A percentile compares a stretch with the other conserved stretches of the same genome.
Evolutionary conservation across 140 eudicot genomes (phyloP).

Genomic region (Bidens hawaiensis): DNA sequence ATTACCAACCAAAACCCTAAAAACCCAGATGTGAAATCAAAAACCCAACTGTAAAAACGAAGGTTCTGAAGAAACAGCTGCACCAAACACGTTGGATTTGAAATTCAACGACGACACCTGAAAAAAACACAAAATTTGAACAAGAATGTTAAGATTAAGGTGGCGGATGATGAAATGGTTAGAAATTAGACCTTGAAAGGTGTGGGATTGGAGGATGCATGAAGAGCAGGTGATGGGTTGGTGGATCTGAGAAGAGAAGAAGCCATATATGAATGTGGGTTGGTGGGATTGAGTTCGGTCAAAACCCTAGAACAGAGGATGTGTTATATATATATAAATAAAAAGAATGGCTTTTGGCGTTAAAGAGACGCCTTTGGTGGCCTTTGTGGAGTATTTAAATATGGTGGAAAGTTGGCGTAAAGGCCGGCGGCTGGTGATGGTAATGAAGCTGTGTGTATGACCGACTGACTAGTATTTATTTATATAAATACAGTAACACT

Average conservation of each 20-base stretch:
- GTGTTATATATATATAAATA: not conserved
- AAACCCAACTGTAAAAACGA: conserved; percentile 52
- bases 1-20: not conserved
- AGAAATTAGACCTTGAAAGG: conserved; percentile 18
- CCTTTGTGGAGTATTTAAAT: conserved; percentile 3
- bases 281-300: conserved; percentile 25
- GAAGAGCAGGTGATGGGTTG: conserved; percentile 28
- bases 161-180: conserved; percentile 2
- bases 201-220: conserved; percentile 16
- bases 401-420: not conserved
- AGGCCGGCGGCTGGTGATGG: conserved; percentile 11
- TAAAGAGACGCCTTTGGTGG: not conserved
- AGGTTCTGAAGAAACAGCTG: conserved; percentile 23
- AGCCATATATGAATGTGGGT: conserved; percentile 56
- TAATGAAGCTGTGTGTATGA: too few relatives aligned
- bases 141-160: not conserved
- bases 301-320: conserved; percentile 16
- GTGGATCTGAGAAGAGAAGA: conserved; percentile 71
- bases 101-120: conserved; percentile 38
- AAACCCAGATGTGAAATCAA: not conserved
- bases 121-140: not conserved
- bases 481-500: not conserved
- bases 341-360: conserved; percentile 31
- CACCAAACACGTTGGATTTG: conserved; percentile 43
- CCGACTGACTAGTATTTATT: too few relatives aligned